phyloP scores from a whole-genome alignment of 139 green algal genomes.

The Picochlorum sp. region DNA sequence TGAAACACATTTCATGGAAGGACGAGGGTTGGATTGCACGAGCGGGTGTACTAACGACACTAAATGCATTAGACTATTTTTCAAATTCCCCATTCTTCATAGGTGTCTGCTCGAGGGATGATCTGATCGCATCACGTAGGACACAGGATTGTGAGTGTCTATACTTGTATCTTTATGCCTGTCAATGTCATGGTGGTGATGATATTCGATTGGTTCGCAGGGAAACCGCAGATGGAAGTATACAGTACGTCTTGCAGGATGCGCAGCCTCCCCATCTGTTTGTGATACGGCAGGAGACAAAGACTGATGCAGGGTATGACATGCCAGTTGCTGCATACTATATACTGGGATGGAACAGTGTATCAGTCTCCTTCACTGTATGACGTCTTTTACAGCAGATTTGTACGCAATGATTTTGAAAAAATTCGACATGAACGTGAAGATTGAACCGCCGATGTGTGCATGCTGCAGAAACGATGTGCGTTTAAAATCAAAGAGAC shows the following conservation, averaged over 20 bases:
- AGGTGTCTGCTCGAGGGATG: no score
- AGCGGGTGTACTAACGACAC: conserved; percentile 37
- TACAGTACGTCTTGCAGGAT: conserved; percentile 59
- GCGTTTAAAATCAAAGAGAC: not conserved
- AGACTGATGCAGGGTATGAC: conserved; percentile 6
- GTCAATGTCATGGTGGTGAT: not conserved
- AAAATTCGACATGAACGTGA: not conserved
- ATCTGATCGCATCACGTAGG: no score
- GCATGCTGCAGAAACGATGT: not conserved
- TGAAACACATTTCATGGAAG: conserved; percentile 22
- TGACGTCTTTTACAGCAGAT: conserved; percentile 42
- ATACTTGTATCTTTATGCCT: not conserved
- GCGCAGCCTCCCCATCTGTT: conserved; percentile 71
- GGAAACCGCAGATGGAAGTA: conserved; percentile 22
- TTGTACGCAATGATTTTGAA: conserved; percentile 22
- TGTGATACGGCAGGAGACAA: conserved; percentile 67
- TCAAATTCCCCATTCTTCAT: conserved; percentile 55
- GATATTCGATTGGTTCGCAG: not conserved
- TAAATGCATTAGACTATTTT: conserved; percentile 73
- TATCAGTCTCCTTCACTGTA: conserved; percentile 77
- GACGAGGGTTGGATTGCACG: conserved; percentile 38
- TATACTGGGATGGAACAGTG: conserved; percentile 58
- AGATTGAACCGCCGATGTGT: not conserved
- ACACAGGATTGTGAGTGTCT: not conserved
- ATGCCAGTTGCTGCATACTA: conserved; percentile 56